phyloP scores from a whole-genome alignment of 2,329 filamentous ascomycete genomes.

The Ophiostoma perfectum region DNA sequence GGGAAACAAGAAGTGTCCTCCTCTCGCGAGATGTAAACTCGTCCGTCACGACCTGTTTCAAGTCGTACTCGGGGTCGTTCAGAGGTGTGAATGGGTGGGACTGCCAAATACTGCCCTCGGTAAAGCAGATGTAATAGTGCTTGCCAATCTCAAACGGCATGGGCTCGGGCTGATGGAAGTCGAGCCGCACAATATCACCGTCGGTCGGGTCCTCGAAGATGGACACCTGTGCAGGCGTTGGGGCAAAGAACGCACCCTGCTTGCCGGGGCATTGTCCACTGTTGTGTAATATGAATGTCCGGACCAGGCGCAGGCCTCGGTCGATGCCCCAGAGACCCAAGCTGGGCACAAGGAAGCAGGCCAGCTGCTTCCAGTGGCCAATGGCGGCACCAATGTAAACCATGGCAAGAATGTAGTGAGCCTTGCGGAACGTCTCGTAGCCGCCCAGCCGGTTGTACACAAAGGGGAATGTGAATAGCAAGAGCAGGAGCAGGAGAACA shows the following conservation, averaged over 20 bases:
- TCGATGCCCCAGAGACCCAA: constrained; percentile 62
- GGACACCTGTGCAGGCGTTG: constrained; percentile 3
- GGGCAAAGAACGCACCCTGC: constrained; percentile 18
- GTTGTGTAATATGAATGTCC: constrained; percentile 54
- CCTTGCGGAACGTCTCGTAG: constrained; percentile 72
- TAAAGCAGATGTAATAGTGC: constrained; percentile 67
- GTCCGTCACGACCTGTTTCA: constrained; percentile 30
- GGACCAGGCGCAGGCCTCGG: constrained; percentile 51
- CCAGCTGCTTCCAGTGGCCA: constrained; percentile 65
- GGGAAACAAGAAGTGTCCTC: constrained; percentile 34
- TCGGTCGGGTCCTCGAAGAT: constrained; percentile 34
- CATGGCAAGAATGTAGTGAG: constrained; percentile 67
- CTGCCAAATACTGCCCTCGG: constrained; percentile 63
- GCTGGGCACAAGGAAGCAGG: constrained; percentile 63
- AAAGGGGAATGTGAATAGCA: constrained; percentile 45
- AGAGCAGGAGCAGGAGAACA: constrained; percentile 55
- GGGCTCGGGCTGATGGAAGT: constrained; percentile 52
- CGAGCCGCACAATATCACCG: constrained; percentile 55
- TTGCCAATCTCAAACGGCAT: constrained; percentile 57
- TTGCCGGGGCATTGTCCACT: constrained; percentile 36
- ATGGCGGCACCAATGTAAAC: constrained; percentile 71
- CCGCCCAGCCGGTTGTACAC: constrained; percentile 53
- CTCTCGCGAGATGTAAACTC: constrained; percentile 28
- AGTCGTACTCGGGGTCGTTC: constrained; percentile 40
- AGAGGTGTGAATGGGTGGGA: constrained; percentile 65